A percentile compares a stretch with the other conserved stretches of the same genome.
Evolutionary conservation across 2,329 filamentous ascomycete species (phyloP).

Genomic region (Pleurostoma richardsiae): DNA sequence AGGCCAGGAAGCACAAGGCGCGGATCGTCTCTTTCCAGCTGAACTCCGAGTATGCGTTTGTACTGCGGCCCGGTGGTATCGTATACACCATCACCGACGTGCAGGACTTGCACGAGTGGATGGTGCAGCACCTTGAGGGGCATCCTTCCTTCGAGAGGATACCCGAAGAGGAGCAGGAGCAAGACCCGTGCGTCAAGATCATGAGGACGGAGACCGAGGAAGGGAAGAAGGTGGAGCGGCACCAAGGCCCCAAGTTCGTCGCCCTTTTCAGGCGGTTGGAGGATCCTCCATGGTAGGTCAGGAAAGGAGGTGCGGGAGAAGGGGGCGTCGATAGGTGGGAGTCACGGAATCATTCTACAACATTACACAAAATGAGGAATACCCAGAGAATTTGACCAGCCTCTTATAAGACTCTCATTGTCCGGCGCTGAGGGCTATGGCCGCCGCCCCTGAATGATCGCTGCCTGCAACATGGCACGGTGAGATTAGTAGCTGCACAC

Average conservation of each 20-base stretch:
- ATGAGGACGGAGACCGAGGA: conserved; percentile 90
- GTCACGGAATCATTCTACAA: too few species aligned
- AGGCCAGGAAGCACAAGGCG: conserved; percentile 93
- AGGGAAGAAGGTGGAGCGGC: conserved; percentile 91
- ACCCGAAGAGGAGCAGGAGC: conserved; percentile 58
- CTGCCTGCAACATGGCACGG: too few species aligned
- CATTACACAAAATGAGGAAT: too few species aligned
- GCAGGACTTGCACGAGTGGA: conserved; percentile 89
- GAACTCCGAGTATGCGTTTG: conserved; percentile 90
- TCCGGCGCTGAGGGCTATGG: too few species aligned
- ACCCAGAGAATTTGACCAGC: too few species aligned
- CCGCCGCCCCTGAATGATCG: too few species aligned
- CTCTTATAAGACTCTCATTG: too few species aligned
- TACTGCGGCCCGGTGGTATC: conserved; percentile 74
- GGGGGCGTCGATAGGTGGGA: too few species aligned
- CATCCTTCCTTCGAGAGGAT: conserved; percentile 78
- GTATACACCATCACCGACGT: conserved; percentile 98
- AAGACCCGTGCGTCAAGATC: conserved; percentile 64
- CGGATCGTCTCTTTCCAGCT: conserved; percentile 86
- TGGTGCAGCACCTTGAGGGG: conserved; percentile 77
- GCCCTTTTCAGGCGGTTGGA: conserved; percentile 78
- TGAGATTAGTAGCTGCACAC: too few species aligned
- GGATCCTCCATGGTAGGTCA: conserved; percentile 67
- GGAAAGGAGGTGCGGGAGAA: too few species aligned
- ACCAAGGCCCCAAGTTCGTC: conserved; percentile 86